Percentiles rank a stretch among this genome's conserved stretches.
These are phyloP conservation scores for Mortierella sp. DNA, from an alignment of 371 early-diverging fungal genomes.

Conservation along the genomic window DNA sequence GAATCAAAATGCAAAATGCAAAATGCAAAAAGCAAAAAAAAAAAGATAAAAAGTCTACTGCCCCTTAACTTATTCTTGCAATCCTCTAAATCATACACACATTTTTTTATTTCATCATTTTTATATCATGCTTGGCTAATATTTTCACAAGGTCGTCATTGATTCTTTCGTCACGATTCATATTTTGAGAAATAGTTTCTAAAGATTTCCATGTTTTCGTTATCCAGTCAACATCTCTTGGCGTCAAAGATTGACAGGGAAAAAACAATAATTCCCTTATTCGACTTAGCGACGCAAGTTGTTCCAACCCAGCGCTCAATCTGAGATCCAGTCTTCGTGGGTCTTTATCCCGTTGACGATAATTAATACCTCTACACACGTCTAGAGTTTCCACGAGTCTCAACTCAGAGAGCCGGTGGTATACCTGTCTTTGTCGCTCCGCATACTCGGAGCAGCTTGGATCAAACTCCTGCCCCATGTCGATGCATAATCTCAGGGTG, in stretches of 20 bases:
- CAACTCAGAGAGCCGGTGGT: neutral
- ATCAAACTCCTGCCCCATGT: neutral
- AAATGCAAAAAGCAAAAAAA: no score
- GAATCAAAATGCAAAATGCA: neutral
- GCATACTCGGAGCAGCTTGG: neutral
- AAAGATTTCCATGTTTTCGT: neutral
- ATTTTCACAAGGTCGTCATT: neutral
- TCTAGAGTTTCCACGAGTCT: neutral
- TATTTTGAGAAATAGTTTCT: neutral
- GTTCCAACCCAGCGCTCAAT: neutral
- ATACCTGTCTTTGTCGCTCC: neutral
- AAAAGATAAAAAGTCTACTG: neutral
- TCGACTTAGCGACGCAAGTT: neutral
- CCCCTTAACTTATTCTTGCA: neutral
- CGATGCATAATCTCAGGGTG: neutral
- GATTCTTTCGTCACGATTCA: neutral
- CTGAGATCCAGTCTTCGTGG: neutral
- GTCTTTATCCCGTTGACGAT: neutral
- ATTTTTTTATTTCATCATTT: neutral
- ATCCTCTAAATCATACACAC: no score
- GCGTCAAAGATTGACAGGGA: neutral
- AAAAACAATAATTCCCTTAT: neutral
- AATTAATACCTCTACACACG: neutral
- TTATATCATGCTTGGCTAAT: neutral
- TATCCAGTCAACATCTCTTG: constrained; percentile 1